Base-by-base conservation (phyloP, 768 basidiomycete species). In the Boletus rex-veris region DNA sequence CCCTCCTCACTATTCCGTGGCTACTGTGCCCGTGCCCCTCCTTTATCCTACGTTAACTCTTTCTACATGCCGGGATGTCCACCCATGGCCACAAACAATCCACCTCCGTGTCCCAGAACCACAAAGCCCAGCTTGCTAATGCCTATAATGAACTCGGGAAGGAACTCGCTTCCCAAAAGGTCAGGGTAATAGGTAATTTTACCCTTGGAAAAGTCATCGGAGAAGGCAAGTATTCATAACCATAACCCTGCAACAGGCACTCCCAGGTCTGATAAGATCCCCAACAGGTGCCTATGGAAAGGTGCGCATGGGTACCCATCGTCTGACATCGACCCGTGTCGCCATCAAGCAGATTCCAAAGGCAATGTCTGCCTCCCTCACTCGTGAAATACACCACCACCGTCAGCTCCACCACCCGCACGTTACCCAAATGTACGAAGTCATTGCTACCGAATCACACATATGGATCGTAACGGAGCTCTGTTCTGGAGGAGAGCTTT, bases 331-430 rank as follows among this genome's bases (percentile, higher is more conserved):
- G 7, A 87, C 87, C 42, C 84, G 92, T 48, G 95, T 96, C 61
- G 96, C 96, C 51, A 88, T 99, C 75, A 99, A 99, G 75, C 95
- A 98, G 72, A 96, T 98, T 58, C 92, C 96, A 36, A 98, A 98
- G 72, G 83, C 86, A 53, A 83, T 93, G 78, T 92, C 95, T 31
- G 82, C 94, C 7, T 81, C 89, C 16, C 80, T 99, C 38, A 99
- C 97, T 26, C 84, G 96, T 59, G 96, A 99, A 74, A 97, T 99
- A 51, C 96, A 99, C 66, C 97, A 99, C 65, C 96, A 99, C 74
- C 89, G 96, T 47, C 90, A 92, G 45, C 82, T 99, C 12, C 97
- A 97, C 68, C 96, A 98, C 65, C 93, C 93, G 0, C 85, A 97
- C 67, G 83, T 99, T 64, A 91, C 93, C 14, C 93, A 96, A 67